phyloP scores from a whole-genome alignment of 768 basidiomycete genomes.

The Exidia glandulosa region DNA sequence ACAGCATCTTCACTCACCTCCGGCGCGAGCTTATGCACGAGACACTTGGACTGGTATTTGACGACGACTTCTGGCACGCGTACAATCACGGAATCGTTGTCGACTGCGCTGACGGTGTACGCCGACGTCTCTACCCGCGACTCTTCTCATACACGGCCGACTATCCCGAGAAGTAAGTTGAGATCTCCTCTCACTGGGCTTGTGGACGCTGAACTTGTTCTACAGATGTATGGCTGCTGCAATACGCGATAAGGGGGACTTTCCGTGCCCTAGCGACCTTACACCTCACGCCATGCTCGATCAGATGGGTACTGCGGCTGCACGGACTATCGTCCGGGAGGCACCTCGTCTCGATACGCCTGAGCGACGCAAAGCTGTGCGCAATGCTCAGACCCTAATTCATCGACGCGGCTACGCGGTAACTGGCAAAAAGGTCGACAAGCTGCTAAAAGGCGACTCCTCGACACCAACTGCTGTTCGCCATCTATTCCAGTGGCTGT shows the following conservation, averaged over 20 bases:
- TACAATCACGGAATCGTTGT: constrained; percentile 16
- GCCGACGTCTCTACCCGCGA: constrained; percentile 8
- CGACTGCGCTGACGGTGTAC: constrained; percentile 13
- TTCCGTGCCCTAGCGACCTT: not conserved
- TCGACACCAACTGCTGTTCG: not conserved
- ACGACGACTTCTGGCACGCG: constrained; percentile 14
- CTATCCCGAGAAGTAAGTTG: constrained; percentile 15
- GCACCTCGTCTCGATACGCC: too few species aligned
- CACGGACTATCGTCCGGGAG: too few species aligned
- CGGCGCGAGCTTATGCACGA: constrained; percentile 16
- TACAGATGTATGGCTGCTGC: not conserved
- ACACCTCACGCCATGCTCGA: not conserved
- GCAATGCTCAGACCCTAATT: too few species aligned
- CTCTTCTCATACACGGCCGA: constrained; percentile 20
- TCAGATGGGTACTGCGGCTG: not conserved
- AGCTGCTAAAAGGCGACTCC: not conserved
- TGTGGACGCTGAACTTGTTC: too few species aligned
- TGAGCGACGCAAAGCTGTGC: too few species aligned
- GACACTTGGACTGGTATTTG: constrained; percentile 12
- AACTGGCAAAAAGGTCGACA: not conserved
- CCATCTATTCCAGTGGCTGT: too few species aligned
- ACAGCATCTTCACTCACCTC: constrained; percentile 6
- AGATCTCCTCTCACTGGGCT: not conserved
- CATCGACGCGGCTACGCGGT: not conserved
- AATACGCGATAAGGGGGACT: not conserved